phyloP scores from a whole-genome alignment of 805 yeast species.

The Kodamaea fukazawae region DNA sequence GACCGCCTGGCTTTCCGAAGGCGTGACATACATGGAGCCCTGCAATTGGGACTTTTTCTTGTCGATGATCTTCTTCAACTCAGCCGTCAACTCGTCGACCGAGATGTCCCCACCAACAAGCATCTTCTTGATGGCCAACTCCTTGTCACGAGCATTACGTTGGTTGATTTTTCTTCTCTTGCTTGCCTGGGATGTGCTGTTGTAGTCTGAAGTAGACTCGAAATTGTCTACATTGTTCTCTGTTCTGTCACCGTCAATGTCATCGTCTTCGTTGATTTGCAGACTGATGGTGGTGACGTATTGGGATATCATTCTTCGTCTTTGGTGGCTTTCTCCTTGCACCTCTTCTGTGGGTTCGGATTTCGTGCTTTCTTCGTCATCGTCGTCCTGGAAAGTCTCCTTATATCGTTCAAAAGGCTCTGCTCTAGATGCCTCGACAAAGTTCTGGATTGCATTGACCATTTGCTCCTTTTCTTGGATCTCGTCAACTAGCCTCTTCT shows the following conservation, averaged over 20 bases:
- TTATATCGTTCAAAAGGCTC: not conserved
- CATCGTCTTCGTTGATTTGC: too few species aligned
- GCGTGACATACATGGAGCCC: constrained; percentile 20
- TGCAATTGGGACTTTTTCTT: constrained; percentile 21
- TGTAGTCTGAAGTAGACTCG: too few species aligned
- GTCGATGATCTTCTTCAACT: constrained; percentile 19
- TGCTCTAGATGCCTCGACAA: not conserved
- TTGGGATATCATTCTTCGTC: not conserved
- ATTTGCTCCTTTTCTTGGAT: constrained; percentile 17
- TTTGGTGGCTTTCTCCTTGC: constrained; percentile 8
- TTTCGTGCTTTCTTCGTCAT: constrained; percentile 8
- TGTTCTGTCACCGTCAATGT: not conserved
- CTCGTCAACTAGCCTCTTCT: constrained; percentile 35
- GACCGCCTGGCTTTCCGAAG: constrained; percentile 18
- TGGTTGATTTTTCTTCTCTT: constrained; percentile 9
- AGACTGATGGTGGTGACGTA: too few species aligned
- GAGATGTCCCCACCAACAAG: constrained; percentile 29
- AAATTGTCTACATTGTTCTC: not conserved
- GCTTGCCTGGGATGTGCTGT: not conserved
- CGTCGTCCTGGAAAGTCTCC: constrained; percentile 5
- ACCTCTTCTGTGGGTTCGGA: constrained; percentile 10
- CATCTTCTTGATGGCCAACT: constrained; percentile 4
- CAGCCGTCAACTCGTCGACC: constrained; percentile 23
- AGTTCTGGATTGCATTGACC: constrained; percentile 1
- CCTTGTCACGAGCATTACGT: constrained; percentile 4